phyloP scores from a whole-genome alignment of 2,329 filamentous ascomycete species.

The Hypoxylon sp. region DNA sequence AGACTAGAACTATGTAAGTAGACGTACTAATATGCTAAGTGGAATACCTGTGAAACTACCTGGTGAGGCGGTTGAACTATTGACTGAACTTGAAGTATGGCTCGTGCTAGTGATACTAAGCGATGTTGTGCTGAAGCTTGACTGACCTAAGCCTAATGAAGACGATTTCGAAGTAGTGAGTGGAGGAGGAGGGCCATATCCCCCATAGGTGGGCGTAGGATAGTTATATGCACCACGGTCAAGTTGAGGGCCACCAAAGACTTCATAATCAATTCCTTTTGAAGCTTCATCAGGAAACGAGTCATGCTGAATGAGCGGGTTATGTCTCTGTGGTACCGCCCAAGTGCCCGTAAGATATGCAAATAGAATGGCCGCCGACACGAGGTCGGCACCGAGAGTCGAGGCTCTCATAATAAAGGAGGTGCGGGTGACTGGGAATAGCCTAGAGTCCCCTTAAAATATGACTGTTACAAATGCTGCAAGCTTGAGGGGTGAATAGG shows the following conservation, averaged over 20 bases:
- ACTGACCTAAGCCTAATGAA: constrained; percentile 31
- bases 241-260: constrained; percentile 43
- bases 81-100: constrained; percentile 14
- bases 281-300: constrained; percentile 18
- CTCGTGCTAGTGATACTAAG: constrained; percentile 16
- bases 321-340: constrained; percentile 31
- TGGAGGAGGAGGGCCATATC: constrained; percentile 50
- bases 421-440: constrained; percentile 7
- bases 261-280: constrained; percentile 41
- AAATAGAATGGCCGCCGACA: constrained; percentile 55
- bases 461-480: constrained; percentile 19
- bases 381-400: constrained; percentile 53
- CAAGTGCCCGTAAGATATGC: constrained; percentile 42
- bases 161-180: constrained; percentile 37
- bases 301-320: constrained; percentile 25
- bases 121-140: constrained; percentile 21
- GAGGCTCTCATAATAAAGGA: constrained; percentile 57
- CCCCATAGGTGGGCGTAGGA: constrained; percentile 49
- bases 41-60: constrained; percentile 21
- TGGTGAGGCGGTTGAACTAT: constrained; percentile 13
- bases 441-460: constrained; percentile 8
- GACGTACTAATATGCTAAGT: background rate
- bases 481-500: constrained; percentile 4
- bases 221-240: constrained; percentile 49
- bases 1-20: constrained; percentile 27